Base-by-base conservation (phyloP, 139 green algal genomes). In the Volvox reticuliferus region DNA sequence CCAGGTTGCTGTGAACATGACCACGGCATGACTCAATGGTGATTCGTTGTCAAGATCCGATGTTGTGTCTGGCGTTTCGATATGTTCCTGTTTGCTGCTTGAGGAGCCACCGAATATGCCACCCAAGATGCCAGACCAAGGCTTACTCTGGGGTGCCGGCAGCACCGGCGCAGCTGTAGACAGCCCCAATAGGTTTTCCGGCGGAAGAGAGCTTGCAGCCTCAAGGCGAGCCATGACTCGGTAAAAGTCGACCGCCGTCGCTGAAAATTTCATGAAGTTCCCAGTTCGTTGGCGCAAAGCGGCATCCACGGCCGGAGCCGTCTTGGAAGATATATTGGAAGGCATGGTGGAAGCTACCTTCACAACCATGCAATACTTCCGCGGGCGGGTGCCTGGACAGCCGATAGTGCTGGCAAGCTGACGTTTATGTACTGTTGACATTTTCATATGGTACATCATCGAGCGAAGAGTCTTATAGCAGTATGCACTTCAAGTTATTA, bases 1-100 rank as follows among this genome's bases (percentile, higher is more conserved):
- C 76, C 76, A 91, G 0, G 68, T 68, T 6, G 84, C 68, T 20
- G 84, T 82, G 84, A 89, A 82, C 84, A 89, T 82, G 14, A 88
- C 82, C 65, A 88, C 33, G 0, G 65, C 82, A 67, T 32, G 82
- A 32, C 32, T 65, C 20, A 88, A 26, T 6, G 63, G 82, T 35
- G 33, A 28, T 3, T 26, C 65, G 13, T 65, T 35, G 65, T 71
- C 82, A 14, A 67, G 0, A 33, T 32, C 55, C 61, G 30, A 21
- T 32, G 22, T 19, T 20, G 33, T 55, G 33, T 55, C 75, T 12
- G 32, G 30, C 17, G 50, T 30, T 17, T 84, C 36, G 36, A 13
- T 22, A 2, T 84, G 37, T 13, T 30, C 20, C 22, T 65, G 79
- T 1, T 44, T 55, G 24, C 55, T 24, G 55, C 26, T 24, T 12